phyloP scores from a whole-genome alignment of 202 grass and related monocot genomes.

The Setaria viridis region DNA sequence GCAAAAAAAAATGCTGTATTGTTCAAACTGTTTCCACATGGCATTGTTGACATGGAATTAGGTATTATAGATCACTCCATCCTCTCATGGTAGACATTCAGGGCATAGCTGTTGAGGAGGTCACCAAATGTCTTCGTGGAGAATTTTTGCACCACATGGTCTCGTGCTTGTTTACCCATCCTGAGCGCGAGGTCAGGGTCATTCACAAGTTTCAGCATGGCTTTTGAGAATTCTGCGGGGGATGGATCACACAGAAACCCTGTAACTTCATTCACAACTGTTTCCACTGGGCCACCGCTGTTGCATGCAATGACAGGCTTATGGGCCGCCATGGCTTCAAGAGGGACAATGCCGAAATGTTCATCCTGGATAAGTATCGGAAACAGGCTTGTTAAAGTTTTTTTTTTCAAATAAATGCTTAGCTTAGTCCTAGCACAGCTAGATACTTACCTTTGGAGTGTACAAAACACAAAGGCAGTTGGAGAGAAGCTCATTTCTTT shows the following conservation, averaged over 20 bases:
- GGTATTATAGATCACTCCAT: conserved; percentile 50
- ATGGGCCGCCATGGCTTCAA: conserved; percentile 91
- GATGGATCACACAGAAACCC: conserved; percentile 84
- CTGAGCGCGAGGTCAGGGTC: conserved; percentile 58
- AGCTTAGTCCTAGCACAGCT: conserved; percentile 15
- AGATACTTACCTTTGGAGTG: conserved; percentile 71
- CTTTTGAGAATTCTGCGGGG: conserved; percentile 69
- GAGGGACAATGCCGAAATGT: conserved; percentile 96
- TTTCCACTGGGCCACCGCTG: conserved; percentile 88
- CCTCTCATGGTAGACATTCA: conserved; percentile 64
- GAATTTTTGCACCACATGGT: conserved; percentile 76
- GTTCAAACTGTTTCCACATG: conserved; percentile 23
- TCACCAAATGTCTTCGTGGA: conserved; percentile 84
- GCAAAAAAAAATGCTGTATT: neutral
- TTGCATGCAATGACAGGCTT: conserved; percentile 97
- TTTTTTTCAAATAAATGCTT: neutral
- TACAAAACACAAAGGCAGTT: conserved; percentile 87
- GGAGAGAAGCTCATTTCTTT: conserved; percentile 93
- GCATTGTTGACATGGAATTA: neutral
- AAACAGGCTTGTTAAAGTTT: conserved; percentile 2
- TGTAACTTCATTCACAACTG: conserved; percentile 74
- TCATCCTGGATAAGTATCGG: conserved; percentile 64
- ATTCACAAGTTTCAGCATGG: conserved; percentile 72
- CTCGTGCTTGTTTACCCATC: conserved; percentile 73
- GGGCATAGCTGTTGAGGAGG: conserved; percentile 65